Evolutionary conservation across 2,329 filamentous ascomycete species (phyloP), one percentile per base, ranked within the genome.

Genomic region (Sphaerulina vaccinii): DNA sequence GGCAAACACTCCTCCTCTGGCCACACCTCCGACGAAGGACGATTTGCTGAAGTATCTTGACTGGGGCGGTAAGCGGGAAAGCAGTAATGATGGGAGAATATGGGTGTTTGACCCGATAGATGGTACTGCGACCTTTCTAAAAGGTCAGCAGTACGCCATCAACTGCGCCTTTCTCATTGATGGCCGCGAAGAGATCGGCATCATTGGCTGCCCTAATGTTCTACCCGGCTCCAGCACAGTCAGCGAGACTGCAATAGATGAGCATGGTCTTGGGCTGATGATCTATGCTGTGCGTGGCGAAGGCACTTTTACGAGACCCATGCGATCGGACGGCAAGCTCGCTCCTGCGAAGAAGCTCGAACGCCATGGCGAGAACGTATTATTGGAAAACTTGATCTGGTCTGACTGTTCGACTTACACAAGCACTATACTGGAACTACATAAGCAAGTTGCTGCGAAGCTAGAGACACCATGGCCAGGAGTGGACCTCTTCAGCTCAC

Each of bases 101-200:
- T 86, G 83, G 83, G 76, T 82, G 23, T 76, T 86, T 64, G 83
- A 86, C 61, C 83, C 83, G 0, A 79, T 86, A 6, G 83, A 86
- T 58, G 83, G 83, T 23, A 86, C 83, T 1, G 79, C 78, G 13
- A 79, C 81, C 0, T 86, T 84, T 52, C 77, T 86, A 57, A 70
- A 70, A 33, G 79, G 79, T 2, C 75, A 82, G 66, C 83, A 86
- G 67, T 86, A 85, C 53, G 82, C 79, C 2, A 80, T 86, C 3
- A 80, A 80, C 54, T 69, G 85, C 16, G 78, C 79, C 2, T 68
- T 86, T 56, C 67, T 85, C 2, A 76, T 81, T 52, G 71, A 83
- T 47, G 82, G 82, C 3, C 61, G 68, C 39, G 79, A 86, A 64
- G 71, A 77, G 44, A 64, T 86, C 18, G 81, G 78, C n/a, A 79